A percentile compares a stretch with the other conserved stretches of the same genome.
Evolutionary conservation across 768 basidiomycete genomes (phyloP).

Genomic region (Symmetrospora coprosmae): DNA sequence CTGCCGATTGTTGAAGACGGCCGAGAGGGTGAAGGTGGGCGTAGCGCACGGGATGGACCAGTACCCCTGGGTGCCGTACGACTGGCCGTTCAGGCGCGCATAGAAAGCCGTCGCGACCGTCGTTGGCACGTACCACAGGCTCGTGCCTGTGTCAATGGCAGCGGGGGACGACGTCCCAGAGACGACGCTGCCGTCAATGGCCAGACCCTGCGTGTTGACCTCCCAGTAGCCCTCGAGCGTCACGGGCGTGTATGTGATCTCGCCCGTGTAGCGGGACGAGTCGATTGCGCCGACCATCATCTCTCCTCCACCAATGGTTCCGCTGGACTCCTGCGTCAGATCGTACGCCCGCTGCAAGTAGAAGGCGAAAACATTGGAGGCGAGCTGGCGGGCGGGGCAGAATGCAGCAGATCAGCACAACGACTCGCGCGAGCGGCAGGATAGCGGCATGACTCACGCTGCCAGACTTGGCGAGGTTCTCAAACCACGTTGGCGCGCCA

Average conservation of each 20-base stretch:
- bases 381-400: background rate
- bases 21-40: constrained; percentile 1
- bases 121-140: constrained; percentile 17
- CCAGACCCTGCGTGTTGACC: constrained; percentile 14
- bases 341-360: constrained; percentile 29
- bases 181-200: constrained; percentile 8
- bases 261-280: constrained; percentile 26
- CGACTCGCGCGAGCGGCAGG: background rate
- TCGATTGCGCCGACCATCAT: constrained; percentile 37
- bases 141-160: constrained; percentile 32
- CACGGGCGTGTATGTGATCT: constrained; percentile 13
- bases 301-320: constrained; percentile 28
- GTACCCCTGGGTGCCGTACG: constrained; percentile 4
- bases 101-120: constrained; percentile 12
- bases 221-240: constrained; percentile 26
- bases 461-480: constrained; percentile 27
- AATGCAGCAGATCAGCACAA: background rate
- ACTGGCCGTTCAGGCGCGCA: constrained; percentile 4
- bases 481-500: constrained; percentile 30
- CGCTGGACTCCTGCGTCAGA: constrained; percentile 13
- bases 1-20: constrained; percentile 17
- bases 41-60: constrained; percentile 14
- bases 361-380: constrained; percentile 26
- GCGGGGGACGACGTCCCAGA: constrained; percentile 23
- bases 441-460: constrained; percentile 7